A percentile compares a stretch with the other conserved stretches of the same genome.
Evolutionary conservation across 2,329 filamentous ascomycete species (phyloP).

Genomic region (Exophiala xenobiotica): DNA sequence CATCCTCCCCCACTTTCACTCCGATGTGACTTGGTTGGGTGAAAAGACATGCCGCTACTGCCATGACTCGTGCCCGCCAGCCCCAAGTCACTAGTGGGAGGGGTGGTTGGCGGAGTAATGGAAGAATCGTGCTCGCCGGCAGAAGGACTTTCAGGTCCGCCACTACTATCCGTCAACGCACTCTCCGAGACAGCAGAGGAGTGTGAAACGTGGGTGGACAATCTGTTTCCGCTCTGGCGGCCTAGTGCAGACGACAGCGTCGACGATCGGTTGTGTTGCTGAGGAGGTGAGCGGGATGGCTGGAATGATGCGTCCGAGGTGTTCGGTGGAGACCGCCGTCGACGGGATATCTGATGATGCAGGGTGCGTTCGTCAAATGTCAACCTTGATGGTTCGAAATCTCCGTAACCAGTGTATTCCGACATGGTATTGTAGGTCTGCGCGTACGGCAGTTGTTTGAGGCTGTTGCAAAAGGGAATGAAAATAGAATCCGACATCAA

Average conservation of each 20-base stretch:
- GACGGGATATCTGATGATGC: constrained; percentile 20
- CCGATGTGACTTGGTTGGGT: constrained; percentile 44
- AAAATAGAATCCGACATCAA: constrained; percentile 97
- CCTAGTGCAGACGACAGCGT: constrained; percentile 37
- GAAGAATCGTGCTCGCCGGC: constrained; percentile 38
- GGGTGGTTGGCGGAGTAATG: constrained; percentile 54
- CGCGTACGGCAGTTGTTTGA: constrained; percentile 51
- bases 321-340: constrained; percentile 31
- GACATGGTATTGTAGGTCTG: constrained; percentile 41
- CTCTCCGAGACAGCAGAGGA: constrained; percentile 40
- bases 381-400: constrained; percentile 33
- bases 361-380: constrained; percentile 28
- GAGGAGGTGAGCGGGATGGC: constrained; percentile 29
- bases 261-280: constrained; percentile 33
- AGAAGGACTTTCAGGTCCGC: constrained; percentile 43
- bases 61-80: constrained; percentile 20
- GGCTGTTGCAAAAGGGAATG: constrained; percentile 80
- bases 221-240: constrained; percentile 35
- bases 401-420: constrained; percentile 42
- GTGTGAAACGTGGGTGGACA: constrained; percentile 36
- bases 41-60: constrained; percentile 21
- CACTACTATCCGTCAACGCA: constrained; percentile 48
- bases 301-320: constrained; percentile 26
- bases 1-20: constrained; percentile 47
- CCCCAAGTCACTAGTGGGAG: constrained; percentile 45